Conservation (phyloP, 129 eudicot genomes). For the Helichrysum umbraculigerum region DNA sequence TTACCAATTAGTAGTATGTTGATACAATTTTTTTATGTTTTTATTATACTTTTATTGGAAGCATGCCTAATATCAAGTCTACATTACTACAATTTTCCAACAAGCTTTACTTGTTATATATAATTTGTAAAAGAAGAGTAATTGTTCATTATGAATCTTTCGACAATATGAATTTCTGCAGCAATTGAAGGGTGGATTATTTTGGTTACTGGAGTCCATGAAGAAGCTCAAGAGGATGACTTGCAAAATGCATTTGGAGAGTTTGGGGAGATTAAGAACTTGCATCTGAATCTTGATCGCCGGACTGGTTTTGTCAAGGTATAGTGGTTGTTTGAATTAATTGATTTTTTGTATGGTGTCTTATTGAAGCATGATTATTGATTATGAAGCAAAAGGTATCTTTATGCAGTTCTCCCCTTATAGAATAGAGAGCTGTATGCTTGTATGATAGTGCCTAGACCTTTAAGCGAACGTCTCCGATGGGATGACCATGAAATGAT, state of each 20-base stretch:
- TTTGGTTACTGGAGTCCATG: constrained; percentile 95
- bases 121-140: constrained; percentile 6
- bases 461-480: neutral
- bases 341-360: neutral
- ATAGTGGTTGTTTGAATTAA: neutral
- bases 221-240: constrained; percentile 99
- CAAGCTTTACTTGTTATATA: neutral
- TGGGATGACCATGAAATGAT: no score
- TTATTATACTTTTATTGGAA: neutral
- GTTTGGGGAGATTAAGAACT: constrained; percentile 84
- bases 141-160: constrained; percentile 2
- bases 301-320: constrained; percentile 97
- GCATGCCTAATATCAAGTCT: neutral
- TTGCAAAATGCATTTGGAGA: constrained; percentile 85
- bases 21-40: neutral
- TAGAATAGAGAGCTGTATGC: neutral
- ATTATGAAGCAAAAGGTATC: neutral
- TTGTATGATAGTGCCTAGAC: neutral
- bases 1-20: neutral
- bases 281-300: constrained; percentile 95
- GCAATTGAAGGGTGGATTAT: constrained; percentile 99
- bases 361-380: neutral
- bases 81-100: neutral
- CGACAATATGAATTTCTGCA: constrained; percentile 39
- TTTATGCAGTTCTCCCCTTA: neutral